Conservation (phyloP, 164 flowering plant genomes). For the Amborella trichopoda region DNA sequence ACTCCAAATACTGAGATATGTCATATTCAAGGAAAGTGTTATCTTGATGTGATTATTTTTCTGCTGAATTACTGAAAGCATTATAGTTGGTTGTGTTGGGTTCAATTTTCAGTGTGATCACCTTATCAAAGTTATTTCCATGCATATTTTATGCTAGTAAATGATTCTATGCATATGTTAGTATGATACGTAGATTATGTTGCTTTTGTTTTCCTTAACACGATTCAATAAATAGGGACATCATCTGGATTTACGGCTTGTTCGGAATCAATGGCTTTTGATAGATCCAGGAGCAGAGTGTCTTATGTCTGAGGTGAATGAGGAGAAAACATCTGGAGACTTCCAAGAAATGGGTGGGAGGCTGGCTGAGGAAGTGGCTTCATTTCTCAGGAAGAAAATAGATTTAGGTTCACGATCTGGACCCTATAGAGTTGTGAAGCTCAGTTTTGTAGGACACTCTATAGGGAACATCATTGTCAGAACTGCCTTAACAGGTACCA, state of each 20-base stretch:
- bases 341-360: conserved; percentile 89
- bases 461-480: conserved; percentile 89
- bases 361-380: conserved; percentile 78
- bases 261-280: conserved; percentile 95
- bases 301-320: conserved; percentile 91
- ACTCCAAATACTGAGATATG: too few relatives aligned
- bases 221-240: conserved; percentile 58
- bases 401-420: conserved; percentile 72
- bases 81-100: too few relatives aligned
- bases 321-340: conserved; percentile 86
- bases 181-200: too few relatives aligned
- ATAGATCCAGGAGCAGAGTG: conserved; percentile 85
- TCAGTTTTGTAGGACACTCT: conserved; percentile 98
- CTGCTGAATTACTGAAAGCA: too few relatives aligned
- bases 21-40: too few relatives aligned
- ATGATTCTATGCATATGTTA: too few relatives aligned
- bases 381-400: conserved; percentile 80
- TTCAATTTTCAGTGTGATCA: too few relatives aligned
- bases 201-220: conserved; percentile 5
- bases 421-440: conserved; percentile 45
- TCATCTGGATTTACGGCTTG: conserved; percentile 95
- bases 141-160: too few relatives aligned
- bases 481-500: conserved; percentile 74
- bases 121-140: too few relatives aligned
- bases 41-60: too few relatives aligned